Conservation (phyloP, 345 rosid species). For the Arabidopsis arenosa region DNA sequence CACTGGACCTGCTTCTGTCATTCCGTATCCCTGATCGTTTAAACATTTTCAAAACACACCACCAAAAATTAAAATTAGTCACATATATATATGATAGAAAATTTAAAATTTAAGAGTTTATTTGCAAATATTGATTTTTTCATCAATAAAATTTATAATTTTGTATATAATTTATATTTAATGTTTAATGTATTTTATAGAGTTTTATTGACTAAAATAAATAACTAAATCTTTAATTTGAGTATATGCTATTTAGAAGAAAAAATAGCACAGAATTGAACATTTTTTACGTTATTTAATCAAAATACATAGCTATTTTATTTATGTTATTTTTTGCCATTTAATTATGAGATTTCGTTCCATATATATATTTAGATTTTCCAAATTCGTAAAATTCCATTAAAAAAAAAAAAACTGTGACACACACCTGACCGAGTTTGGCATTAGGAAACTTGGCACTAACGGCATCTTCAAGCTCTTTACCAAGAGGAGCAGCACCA, state of each 20-base stretch:
- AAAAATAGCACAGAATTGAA: too few species aligned
- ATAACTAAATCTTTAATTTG: too few species aligned
- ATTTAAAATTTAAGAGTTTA: too few species aligned
- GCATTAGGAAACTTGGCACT: constrained; percentile 78
- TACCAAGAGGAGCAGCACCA: constrained; percentile 91
- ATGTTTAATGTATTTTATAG: too few species aligned
- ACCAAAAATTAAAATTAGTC: neutral
- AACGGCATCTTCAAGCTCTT: constrained; percentile 84
- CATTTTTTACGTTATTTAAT: too few species aligned
- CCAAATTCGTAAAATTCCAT: neutral
- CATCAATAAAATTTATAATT: too few species aligned
- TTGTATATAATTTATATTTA: neutral
- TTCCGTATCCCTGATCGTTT: constrained; percentile 75
- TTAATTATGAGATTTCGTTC: neutral
- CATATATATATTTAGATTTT: neutral
- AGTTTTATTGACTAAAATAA: too few species aligned
- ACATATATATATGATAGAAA: too few species aligned
- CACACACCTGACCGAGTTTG: constrained; percentile 80
- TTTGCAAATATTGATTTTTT: too few species aligned
- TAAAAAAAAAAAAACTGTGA: neutral
- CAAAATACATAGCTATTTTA: too few species aligned
- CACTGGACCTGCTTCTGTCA: constrained; percentile 97
- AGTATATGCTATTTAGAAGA: too few species aligned
- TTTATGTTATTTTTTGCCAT: neutral
- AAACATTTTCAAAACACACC: constrained; percentile 18